Percentiles rank a stretch among this genome's conserved stretches.
These are phyloP conservation scores for Ogataea nitratoaversa DNA, from an alignment of 805 yeast genomes.

Conservation along the genomic window DNA sequence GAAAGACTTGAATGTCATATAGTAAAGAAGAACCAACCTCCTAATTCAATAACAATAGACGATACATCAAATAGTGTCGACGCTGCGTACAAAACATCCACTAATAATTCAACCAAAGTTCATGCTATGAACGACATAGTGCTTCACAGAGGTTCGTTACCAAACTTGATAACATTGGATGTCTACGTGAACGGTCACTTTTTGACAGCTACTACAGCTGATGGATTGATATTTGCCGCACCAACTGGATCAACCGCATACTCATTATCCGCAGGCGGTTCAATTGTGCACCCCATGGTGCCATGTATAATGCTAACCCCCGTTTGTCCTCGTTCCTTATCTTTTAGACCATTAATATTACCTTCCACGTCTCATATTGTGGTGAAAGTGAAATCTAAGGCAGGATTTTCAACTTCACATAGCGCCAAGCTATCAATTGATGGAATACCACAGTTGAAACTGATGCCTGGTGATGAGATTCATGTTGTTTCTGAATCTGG, in stretches of 20 bases:
- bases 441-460: constrained; percentile 70
- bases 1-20: constrained; percentile 77
- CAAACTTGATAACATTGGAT: constrained; percentile 79
- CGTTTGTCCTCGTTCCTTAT: constrained; percentile 84
- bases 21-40: constrained; percentile 27
- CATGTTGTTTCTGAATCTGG: constrained; percentile 67
- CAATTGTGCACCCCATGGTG: constrained; percentile 86
- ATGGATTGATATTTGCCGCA: constrained; percentile 79
- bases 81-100: constrained; percentile 13
- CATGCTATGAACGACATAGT: constrained; percentile 93
- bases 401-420: constrained; percentile 10
- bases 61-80: constrained; percentile 11
- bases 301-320: constrained; percentile 82
- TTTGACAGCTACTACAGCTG: constrained; percentile 87
- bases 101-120: constrained; percentile 31
- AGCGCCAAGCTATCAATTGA: constrained; percentile 70
- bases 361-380: constrained; percentile 76
- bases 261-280: constrained; percentile 84
- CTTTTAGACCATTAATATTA: constrained; percentile 83
- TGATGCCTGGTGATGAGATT: constrained; percentile 74
- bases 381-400: constrained; percentile 51
- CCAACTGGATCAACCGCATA: constrained; percentile 97
- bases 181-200: constrained; percentile 81
- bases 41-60: constrained; percentile 10
- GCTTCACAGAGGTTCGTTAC: constrained; percentile 82